Conservation (phyloP, 2,329 filamentous ascomycete genomes). For the Phaeoacremonium minimum region DNA sequence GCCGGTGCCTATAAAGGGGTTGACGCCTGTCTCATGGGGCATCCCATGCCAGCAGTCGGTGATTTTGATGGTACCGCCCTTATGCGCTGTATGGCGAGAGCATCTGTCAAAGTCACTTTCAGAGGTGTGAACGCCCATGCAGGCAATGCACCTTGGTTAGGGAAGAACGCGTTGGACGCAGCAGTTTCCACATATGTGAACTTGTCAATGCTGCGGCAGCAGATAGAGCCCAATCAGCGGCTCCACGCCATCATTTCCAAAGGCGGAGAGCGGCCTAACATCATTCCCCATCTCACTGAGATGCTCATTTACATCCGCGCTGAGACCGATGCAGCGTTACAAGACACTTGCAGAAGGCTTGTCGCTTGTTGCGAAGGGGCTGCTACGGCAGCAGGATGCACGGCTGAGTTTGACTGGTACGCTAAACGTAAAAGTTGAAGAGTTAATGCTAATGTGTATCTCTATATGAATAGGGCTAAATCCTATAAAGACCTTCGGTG, state of each 20-base stretch:
- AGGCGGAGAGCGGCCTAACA: conserved; percentile 30
- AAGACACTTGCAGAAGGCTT: not conserved
- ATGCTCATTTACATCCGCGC: not conserved
- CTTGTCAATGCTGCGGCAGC: conserved; percentile 30
- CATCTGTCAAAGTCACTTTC: conserved; percentile 14
- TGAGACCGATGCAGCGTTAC: not conserved
- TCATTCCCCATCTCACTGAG: conserved; percentile 24
- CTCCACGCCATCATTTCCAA: conserved; percentile 30
- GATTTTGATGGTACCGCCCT: not conserved
- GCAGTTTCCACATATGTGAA: conserved; percentile 27
- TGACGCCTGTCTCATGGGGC: conserved; percentile 28
- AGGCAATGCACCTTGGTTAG: conserved; percentile 29
- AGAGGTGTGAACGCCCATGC: conserved; percentile 28
- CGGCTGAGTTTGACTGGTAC: not conserved
- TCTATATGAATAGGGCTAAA: not conserved
- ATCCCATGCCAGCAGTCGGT: conserved; percentile 9
- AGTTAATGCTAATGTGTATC: not conserved
- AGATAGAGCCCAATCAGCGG: conserved; percentile 28
- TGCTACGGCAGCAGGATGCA: not conserved
- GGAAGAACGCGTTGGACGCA: conserved; percentile 31
- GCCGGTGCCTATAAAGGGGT: conserved; percentile 31
- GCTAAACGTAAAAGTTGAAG: no score
- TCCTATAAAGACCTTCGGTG: not conserved
- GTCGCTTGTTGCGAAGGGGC: not conserved
- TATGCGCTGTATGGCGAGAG: not conserved